Conservation (phyloP, 2,329 filamentous ascomycete species). For the Karstenula rhodostoma region DNA sequence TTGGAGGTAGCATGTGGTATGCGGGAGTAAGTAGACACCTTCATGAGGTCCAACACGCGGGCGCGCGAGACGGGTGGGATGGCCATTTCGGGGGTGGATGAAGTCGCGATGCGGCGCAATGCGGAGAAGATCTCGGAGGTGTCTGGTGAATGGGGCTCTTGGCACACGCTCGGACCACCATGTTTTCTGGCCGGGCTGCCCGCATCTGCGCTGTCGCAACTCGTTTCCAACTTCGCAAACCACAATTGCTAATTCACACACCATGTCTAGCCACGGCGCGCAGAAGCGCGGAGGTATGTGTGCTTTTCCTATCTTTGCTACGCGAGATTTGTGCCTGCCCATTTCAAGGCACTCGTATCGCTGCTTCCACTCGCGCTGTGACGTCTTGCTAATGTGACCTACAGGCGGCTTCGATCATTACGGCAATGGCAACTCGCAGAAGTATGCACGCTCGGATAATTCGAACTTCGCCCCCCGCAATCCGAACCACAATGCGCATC, state of each 20-base stretch:
- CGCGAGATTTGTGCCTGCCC: too few species aligned
- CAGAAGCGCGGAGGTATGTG: constrained; percentile 11
- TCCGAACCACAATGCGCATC: constrained; percentile 6
- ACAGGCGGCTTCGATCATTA: constrained; percentile 32
- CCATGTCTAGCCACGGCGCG: constrained; percentile 12
- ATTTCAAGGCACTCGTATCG: not conserved
- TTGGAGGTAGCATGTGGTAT: not conserved
- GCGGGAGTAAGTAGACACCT: constrained; percentile 62
- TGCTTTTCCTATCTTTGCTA: not conserved
- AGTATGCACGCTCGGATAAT: constrained; percentile 19
- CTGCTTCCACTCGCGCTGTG: not conserved
- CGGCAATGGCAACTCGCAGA: constrained; percentile 25
- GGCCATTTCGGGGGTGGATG: constrained; percentile 52
- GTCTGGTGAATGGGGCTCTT: constrained; percentile 19
- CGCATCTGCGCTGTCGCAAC: not conserved
- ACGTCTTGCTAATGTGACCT: constrained; percentile 24
- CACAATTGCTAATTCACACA: constrained; percentile 1
- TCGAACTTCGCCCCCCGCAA: constrained; percentile 12
- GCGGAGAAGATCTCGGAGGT: constrained; percentile 20
- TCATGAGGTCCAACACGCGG: constrained; percentile 74
- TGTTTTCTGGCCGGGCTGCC: not conserved
- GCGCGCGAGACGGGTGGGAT: constrained; percentile 62
- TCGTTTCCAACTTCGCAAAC: not conserved
- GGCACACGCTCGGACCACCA: constrained; percentile 13
- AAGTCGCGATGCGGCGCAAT: constrained; percentile 15